Evolutionary conservation across 495 filamentous ascomycete genomes (phyloP), one percentile per base, ranked within the genome.

Genomic region (Chaetomium cochliodes): DNA sequence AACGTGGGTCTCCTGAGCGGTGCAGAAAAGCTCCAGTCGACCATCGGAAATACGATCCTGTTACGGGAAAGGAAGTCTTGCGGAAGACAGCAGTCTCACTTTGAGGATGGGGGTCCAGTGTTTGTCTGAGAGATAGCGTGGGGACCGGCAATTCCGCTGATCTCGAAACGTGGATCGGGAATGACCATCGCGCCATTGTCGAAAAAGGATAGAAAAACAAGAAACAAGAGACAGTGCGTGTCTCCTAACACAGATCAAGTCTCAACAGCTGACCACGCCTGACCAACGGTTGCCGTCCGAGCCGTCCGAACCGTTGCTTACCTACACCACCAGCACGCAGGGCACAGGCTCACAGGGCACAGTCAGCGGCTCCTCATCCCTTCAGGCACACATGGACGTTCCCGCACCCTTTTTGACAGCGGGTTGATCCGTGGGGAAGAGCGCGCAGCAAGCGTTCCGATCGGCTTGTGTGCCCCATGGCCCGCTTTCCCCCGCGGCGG

Each of bases 371-470:
- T 15, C 22, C 20, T 15, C 26, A 28, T n/a, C 25, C 25, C 58
- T 30, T 61, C 59, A 61, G 59, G 59, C 59, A 61, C 58, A n/a
- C n/a, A n/a, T n/a, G n/a, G 46, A 39, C 25, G n/a, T 41, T 55
- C 41, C 18, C 26, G 8, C 50, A 6, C 41, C 23, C 15, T 42
- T 42, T 66, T 42, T 66, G 64, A 66, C 53, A 58, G 64, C 59
- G 58, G 58, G 58, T 50, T 56, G 46, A 62, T 52, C 59, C 64
- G 52, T 51, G 46, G 44, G 52, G 53, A 58, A 63, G 23, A 30
- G 28, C 28, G 33, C 47, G 8, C 37, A 53, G 1, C 37, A 1
- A 54, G n/a, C 28, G 47, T 37, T 58, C 44, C 53, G 53, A 42
- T 58, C 44, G 42, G 26, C 53, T n/a, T 63, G 51, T 25, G 44